A percentile compares a stretch with the other conserved stretches of the same genome.
These are phyloP conservation scores for Phytopythium mirpurense DNA, from an alignment of 352 stramenopile genomes.

Conservation along the genomic window DNA sequence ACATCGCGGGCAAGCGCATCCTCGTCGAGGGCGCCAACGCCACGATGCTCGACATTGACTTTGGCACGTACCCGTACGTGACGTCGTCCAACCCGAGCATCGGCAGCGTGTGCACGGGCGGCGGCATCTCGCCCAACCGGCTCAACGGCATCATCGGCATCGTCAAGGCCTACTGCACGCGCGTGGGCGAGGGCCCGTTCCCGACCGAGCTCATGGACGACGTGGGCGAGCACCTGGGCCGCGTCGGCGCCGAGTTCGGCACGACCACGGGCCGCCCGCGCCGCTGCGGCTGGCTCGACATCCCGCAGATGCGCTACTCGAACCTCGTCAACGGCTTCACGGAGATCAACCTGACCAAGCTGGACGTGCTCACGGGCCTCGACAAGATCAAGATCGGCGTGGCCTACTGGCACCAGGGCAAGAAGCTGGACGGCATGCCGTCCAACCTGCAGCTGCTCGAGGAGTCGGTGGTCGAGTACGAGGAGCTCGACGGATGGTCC, in stretches of 20 bases:
- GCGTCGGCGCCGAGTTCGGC: conserved; percentile 95
- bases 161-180: conserved; percentile 99
- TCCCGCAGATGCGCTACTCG: conserved; percentile 94
- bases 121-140: conserved; percentile 92
- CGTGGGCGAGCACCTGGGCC: conserved; percentile 87
- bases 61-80: conserved; percentile 99
- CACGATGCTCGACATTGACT: conserved; percentile 99
- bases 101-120: conserved; percentile 95
- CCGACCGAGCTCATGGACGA: conserved; percentile 95
- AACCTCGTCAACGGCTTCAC: conserved; percentile 95
- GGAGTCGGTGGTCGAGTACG: conserved; percentile 95
- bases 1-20: conserved; percentile 95
- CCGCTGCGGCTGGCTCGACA: conserved; percentile 98
- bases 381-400: conserved; percentile 94
- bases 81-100: conserved; percentile 98
- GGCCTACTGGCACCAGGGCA: conserved; percentile 93
- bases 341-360: conserved; percentile 98
- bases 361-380: conserved; percentile 98
- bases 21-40: conserved; percentile 99
- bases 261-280: conserved; percentile 96
- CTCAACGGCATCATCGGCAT: conserved; percentile 96
- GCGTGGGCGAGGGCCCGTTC: conserved; percentile 98
- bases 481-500: conserved; percentile 92
- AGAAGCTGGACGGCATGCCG: conserved; percentile 93
- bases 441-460: conserved; percentile 92